These are phyloP conservation scores for Herpotrichia juniperi DNA, from an alignment of 2,329 filamentous ascomycete genomes.

Conservation along the genomic window DNA sequence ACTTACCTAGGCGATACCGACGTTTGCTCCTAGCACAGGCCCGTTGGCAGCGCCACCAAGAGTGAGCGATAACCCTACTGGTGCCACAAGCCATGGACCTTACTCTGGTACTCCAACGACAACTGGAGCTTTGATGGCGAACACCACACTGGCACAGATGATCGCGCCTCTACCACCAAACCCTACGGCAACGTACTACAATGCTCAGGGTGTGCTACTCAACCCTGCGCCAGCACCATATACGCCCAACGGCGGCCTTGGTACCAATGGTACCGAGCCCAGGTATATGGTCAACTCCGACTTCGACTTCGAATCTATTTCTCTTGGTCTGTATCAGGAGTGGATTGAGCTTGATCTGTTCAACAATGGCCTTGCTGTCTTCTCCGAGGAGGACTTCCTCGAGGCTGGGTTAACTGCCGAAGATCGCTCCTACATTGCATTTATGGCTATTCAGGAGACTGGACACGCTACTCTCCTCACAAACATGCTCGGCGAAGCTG, in stretches of 20 bases:
- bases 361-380: constrained; percentile 72
- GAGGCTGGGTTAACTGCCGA: constrained; percentile 70
- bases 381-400: constrained; percentile 70
- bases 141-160: constrained; percentile 60
- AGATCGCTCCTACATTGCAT: constrained; percentile 71
- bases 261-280: constrained; percentile 77
- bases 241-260: constrained; percentile 69
- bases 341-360: constrained; percentile 84
- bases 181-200: constrained; percentile 71
- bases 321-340: constrained; percentile 76
- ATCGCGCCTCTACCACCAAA: constrained; percentile 65
- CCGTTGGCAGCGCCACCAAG: constrained; percentile 52
- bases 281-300: constrained; percentile 80
- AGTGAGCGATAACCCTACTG: constrained; percentile 57
- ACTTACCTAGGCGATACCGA: constrained; percentile 24
- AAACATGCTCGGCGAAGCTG: constrained; percentile 73
- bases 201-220: constrained; percentile 71
- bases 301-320: constrained; percentile 79
- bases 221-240: constrained; percentile 73
- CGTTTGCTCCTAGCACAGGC: constrained; percentile 36
- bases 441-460: constrained; percentile 77
- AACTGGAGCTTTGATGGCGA: constrained; percentile 69
- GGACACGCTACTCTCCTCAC: constrained; percentile 76
- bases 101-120: constrained; percentile 71
- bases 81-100: constrained; percentile 71